Evolutionary conservation across 768 basidiomycete species (phyloP), one percentile per base, ranked within the genome.

Genomic region (Auricularia cornea): DNA sequence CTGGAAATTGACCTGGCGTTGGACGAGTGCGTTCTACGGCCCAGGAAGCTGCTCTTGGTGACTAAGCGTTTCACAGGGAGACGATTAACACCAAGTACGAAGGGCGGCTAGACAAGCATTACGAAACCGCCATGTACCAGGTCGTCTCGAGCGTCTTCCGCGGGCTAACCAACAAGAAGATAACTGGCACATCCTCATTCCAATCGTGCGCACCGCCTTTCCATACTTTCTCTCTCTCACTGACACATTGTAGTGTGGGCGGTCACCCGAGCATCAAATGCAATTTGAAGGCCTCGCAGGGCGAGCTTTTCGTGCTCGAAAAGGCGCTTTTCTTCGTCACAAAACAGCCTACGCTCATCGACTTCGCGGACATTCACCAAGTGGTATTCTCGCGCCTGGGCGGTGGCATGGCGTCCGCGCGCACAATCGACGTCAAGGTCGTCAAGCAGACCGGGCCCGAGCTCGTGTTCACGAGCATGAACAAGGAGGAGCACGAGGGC

Each of bases 311-410:
- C 83, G 84, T 98, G 81, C 87, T 99, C 66, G 97, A 98, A 70
- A 98, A 98, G 83, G 92, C 90, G 74, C 82, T 99, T 59, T 93
- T 99, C 77, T 98, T 98, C 78, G 93, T 98, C 65, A 94, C 96
- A 62, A 98, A 98, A 75, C 88, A 91, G 67, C 96, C 97, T 1
- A 85, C 86, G 35, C 87, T 97, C 70, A 83, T 98, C 69, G 92
- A 96, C 68, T 86, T 95, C 66, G 83, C 84, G 61, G 93, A 97
- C 68, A 90, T 98, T 66, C 87, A 92, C 66, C 88, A 90, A 73
- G 89, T 91, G 64, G 81, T 93, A 60, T 97, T 98, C 81, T 96
- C 94, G 10, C 90, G 81, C 63, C 90, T 98, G 18, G 92, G 96
- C 18, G 86, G 89, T 1, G 89, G 88, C 57, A 85, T 95, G 76